phyloP scores from a whole-genome alignment of 768 basidiomycete species.

The Rhodocollybia butyracea region DNA sequence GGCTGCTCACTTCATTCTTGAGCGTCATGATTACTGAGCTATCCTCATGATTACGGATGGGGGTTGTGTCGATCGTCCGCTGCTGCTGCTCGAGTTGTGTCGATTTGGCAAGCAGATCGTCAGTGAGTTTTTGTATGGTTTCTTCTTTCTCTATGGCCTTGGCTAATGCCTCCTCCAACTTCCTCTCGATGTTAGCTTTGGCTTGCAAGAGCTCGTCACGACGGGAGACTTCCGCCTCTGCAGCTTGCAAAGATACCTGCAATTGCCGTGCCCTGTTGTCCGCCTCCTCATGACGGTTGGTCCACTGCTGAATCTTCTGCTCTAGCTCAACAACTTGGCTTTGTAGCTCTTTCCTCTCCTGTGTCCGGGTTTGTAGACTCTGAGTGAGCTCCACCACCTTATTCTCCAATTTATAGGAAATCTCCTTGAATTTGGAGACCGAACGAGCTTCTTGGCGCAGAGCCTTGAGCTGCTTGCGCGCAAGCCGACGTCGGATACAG shows the following conservation, averaged over 20 bases:
- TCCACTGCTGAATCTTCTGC: slow-evolving; percentile 83
- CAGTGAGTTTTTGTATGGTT: slow-evolving; percentile 74
- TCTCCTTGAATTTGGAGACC: slow-evolving; percentile 97
- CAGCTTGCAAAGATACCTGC: slow-evolving; percentile 62
- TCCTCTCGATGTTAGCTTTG: slow-evolving; percentile 78
- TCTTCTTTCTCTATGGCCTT: slow-evolving; percentile 83
- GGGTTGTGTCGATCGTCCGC: slow-evolving; percentile 60
- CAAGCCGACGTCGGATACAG: slow-evolving; percentile 84
- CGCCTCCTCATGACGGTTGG: slow-evolving; percentile 82
- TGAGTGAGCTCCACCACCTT: slow-evolving; percentile 99
- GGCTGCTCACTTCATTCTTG: slow-evolving; percentile 87
- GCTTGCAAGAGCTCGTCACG: slow-evolving; percentile 71
- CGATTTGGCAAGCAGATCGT: slow-evolving; percentile 72
- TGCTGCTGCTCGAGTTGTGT: slow-evolving; percentile 75
- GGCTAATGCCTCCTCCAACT: slow-evolving; percentile 72
- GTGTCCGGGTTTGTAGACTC: slow-evolving; percentile 81
- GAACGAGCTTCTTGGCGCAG: slow-evolving; percentile 93
- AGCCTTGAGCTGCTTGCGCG: slow-evolving; percentile 78
- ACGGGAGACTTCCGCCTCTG: slow-evolving; percentile 67
- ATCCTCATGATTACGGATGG: slow-evolving; percentile 74
- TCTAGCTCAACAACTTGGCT: slow-evolving; percentile 75
- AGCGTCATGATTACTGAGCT: slow-evolving; percentile 82
- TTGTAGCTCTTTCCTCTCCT: slow-evolving; percentile 87
- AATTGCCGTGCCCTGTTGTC: slow-evolving; percentile 72
- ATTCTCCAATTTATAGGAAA: slow-evolving; percentile 96